Base-by-base conservation (phyloP, 2,329 filamentous ascomycete genomes). In the Alternaria brassicae region DNA sequence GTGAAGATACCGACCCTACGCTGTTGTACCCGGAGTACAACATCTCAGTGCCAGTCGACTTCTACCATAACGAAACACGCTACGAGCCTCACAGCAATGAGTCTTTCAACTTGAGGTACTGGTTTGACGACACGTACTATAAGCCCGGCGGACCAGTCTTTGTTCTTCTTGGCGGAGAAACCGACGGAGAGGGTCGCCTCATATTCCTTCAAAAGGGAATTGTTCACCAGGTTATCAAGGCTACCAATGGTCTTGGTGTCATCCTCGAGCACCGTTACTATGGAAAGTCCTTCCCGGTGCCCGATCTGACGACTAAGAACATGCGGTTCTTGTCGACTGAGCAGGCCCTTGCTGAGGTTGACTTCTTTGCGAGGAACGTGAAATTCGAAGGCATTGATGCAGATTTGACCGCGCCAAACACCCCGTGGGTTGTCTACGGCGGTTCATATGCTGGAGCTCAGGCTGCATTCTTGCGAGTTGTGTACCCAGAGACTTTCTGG, bases 221-320 rank as follows among this genome's bases (percentile, higher is more conserved):
- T 52, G 82, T 92, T 0, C 83, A 88, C 34, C 84, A 91, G 64
- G 82, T 96, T 17, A 85, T 89, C 3, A 81, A 89, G 67, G 89
- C 89, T 1, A 77, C 73, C 2, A 81, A 88, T 56, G 92, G 92
- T 1, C 79, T 96, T 25, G 91, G 89, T 3, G 89, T 96, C 2
- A 85, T 96, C 45, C 84, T 96, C 3, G 92, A 96, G 79, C 92
- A 96, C 72, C 87, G 92, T 28, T 96, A 96, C 81, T 96, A 96
- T 72, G 92, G 92, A 56, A 83, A 83, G 12, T 93, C 90, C 73
- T 88, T 89, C 54, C 91, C 92, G 0, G 85, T 86, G 0, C 75
- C 82, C 1, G 84, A 93, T 69, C 81, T 94, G 19, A 84, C 84
- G 0, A 89, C 87, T 0, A 80, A 90, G 72, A 93, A 86, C 67